Evolutionary conservation across 805 yeast genomes (phyloP).

Genomic region (Metschnikowia picachoensis): DNA sequence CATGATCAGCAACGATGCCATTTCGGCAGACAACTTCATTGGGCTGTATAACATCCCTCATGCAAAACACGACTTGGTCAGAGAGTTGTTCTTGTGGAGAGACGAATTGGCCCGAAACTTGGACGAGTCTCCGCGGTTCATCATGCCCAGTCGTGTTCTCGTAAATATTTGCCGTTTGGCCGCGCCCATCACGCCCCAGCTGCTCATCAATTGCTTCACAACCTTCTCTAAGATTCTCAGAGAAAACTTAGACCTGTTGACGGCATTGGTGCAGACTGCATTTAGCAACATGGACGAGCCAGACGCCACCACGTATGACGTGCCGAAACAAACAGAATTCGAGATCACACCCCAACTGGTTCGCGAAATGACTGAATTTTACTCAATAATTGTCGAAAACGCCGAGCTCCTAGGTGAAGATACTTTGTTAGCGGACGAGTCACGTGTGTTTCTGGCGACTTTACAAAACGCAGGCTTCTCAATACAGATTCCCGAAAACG

Average conservation of each 20-base stretch:
- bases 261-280: constrained; percentile 49
- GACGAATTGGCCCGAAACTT: constrained; percentile 66
- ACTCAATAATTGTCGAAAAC: background rate
- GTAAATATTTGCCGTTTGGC: constrained; percentile 53
- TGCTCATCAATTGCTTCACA: constrained; percentile 5
- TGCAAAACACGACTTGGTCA: constrained; percentile 52
- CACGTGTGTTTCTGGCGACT: constrained; percentile 1
- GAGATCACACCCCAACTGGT: background rate
- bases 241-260: constrained; percentile 51
- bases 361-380: background rate
- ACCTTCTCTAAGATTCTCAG: constrained; percentile 34
- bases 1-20: constrained; percentile 45
- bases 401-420: background rate
- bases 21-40: constrained; percentile 46
- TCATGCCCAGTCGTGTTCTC: constrained; percentile 79
- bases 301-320: too few relatives aligned
- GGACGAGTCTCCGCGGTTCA: constrained; percentile 81
- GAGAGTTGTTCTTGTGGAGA: constrained; percentile 74
- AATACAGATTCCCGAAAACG: constrained; percentile 6
- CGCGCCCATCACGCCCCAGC: constrained; percentile 49
- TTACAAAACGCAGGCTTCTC: constrained; percentile 3
- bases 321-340: background rate
- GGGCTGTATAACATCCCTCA: constrained; percentile 60
- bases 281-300: constrained; percentile 14
- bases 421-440: background rate